phyloP scores from a whole-genome alignment of 305 asterid species.

The Fraxinus latifolia region DNA sequence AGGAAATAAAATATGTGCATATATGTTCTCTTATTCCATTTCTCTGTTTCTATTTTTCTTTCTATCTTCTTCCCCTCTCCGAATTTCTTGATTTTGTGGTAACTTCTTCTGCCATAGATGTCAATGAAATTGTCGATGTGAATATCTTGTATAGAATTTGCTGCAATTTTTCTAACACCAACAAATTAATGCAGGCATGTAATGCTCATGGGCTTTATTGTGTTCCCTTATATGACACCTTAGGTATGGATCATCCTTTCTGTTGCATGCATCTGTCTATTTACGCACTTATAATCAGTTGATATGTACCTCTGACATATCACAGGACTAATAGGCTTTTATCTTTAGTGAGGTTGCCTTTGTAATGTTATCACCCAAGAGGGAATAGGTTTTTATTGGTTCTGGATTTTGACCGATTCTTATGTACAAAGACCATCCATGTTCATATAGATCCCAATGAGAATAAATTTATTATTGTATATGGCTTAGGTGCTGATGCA shows the following conservation, averaged over 20 bases:
- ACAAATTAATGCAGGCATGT: constrained; percentile 70
- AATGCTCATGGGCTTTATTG: constrained; percentile 96
- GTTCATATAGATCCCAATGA: constrained; percentile 1
- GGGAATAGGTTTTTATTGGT: background rate
- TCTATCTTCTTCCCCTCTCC: background rate
- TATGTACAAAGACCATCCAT: background rate
- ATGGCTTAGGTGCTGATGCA: constrained; percentile 84
- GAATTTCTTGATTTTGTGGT: constrained; percentile 9
- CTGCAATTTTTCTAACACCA: constrained; percentile 26
- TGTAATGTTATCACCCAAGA: constrained; percentile 6
- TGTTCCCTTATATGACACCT: constrained; percentile 90
- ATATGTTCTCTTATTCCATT: background rate
- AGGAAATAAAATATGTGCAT: background rate
- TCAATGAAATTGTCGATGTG: constrained; percentile 12
- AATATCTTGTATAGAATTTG: constrained; percentile 12
- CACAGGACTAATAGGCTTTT: constrained; percentile 19
- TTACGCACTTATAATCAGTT: background rate
- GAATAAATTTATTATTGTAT: constrained; percentile 23
- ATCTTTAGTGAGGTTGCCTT: constrained; percentile 10
- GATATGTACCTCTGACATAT: constrained; percentile 13
- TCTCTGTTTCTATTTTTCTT: background rate
- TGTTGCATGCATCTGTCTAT: constrained; percentile 12
- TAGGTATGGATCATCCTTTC: constrained; percentile 53
- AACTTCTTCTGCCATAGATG: constrained; percentile 9
- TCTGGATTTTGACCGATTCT: background rate